Evolutionary conservation across 495 filamentous ascomycete genomes (phyloP), one percentile per base, ranked within the genome.

Genomic region (Mytilinidion resinicola): DNA sequence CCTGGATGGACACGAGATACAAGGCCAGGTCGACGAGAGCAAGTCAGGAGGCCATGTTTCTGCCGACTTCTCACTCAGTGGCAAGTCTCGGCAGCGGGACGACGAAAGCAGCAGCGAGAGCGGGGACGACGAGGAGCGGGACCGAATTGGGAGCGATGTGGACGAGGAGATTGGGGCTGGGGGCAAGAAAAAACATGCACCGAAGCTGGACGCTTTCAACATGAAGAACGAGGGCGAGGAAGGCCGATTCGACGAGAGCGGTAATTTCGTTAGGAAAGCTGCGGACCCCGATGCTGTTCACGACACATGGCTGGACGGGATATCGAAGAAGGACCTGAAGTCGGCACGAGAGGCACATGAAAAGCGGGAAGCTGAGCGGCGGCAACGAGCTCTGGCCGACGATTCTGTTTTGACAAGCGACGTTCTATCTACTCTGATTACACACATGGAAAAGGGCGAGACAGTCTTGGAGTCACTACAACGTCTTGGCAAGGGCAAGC

Each of bases 171-270:
- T 98, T 34, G 95, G 95, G 1, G 85, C 87, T 3, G 95, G 93
- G 7, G 85, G 84, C 0, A 85, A 91, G 63, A 97, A 96, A 72
- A 91, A 87, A 69, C 89, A 95, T 70, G 95, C 95, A 14, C 93
- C 93, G n/a, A 85, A 93, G 64, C 78, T 97, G 25, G 93, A 96
- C 72, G 93, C 91, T 0, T 98, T 98, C 78, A 96, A 98, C 67
- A 91, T 98, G 82, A 83, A 80, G 49, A 73, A 78, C 5, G 93
- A 98, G 72, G 84, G 91, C 67, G 95, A 98, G 69, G 93, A 97
- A 67, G 93, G 93, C 0, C 77, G 82, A 11, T 97, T 96, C 65
- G 93, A 98, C 67, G 88, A 88, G 53, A 75, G 82, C 14, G 93
- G 93, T 3, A 97, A 96, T 68, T 98, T 79, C 69, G 83, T 98